Evolutionary conservation across 148 eudicot species (phyloP).

Genomic region (Rhododendron kiyosumense): DNA sequence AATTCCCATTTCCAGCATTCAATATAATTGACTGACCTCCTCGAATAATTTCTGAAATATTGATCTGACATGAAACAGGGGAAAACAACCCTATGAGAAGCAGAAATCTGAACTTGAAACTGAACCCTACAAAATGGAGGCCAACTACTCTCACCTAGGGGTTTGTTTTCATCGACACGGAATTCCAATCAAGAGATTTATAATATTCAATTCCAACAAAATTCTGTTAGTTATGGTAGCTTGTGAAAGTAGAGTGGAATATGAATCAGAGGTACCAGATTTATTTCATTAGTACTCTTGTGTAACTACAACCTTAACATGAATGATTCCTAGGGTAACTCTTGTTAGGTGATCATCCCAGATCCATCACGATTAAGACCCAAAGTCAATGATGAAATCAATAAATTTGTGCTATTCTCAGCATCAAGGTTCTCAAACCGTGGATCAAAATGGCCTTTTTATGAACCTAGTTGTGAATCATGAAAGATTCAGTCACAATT

Average conservation of each 20-base stretch:
- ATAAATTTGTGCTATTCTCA: not conserved
- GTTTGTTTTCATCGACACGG: not conserved
- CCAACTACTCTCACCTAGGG: not conserved
- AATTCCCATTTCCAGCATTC: slow-evolving; percentile 17
- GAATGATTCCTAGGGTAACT: too few species aligned
- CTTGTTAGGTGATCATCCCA: not conserved
- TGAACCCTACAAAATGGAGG: not conserved
- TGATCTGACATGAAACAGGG: slow-evolving; percentile 17
- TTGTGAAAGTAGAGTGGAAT: not conserved
- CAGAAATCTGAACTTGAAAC: slow-evolving; percentile 2
- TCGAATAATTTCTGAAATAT: slow-evolving; percentile 9
- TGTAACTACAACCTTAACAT: not conserved
- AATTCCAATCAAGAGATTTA: not conserved
- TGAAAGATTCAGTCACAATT: too few species aligned
- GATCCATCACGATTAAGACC: not conserved
- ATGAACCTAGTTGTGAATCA: too few species aligned
- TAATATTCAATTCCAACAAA: not conserved
- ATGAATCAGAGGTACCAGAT: not conserved
- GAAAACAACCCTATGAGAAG: not conserved
- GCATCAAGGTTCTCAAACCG: not conserved
- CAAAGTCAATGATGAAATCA: not conserved
- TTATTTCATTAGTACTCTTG: not conserved
- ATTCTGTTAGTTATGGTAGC: not conserved
- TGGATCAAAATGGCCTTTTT: too few species aligned
- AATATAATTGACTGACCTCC: slow-evolving; percentile 18